Conservation (phyloP, 2,329 filamentous ascomycete genomes). For the Ramularia endophylla region DNA sequence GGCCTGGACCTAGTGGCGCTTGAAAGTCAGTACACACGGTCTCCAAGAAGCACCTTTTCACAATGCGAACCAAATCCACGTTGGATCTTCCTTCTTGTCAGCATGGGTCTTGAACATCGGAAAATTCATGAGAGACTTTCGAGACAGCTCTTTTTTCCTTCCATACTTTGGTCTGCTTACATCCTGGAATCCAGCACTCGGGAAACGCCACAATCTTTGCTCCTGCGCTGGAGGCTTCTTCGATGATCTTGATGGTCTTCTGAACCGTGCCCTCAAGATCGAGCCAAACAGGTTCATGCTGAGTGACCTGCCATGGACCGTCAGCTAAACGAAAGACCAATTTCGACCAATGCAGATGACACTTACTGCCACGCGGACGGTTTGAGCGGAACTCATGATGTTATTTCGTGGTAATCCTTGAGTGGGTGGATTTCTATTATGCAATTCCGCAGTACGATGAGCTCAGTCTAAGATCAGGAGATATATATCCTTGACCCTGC, state of each 20-base stretch:
- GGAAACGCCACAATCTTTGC: conserved; percentile 50
- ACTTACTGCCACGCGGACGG: conserved; percentile 19
- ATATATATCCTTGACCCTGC: no score
- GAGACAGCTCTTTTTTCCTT: no score
- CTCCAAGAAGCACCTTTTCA: no score
- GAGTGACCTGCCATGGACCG: conserved; percentile 45
- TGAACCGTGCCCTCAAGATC: conserved; percentile 49
- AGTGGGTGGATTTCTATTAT: no score
- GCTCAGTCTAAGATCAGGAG: no score
- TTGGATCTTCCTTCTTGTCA: conserved; percentile 37
- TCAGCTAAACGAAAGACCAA: not conserved
- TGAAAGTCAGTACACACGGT: no score
- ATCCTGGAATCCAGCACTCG: conserved; percentile 43
- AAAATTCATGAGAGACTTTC: no score
- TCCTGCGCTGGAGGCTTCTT: conserved; percentile 48
- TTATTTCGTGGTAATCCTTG: no score
- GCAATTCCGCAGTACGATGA: no score
- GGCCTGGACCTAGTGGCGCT: conserved; percentile 34
- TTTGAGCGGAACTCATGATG: conserved; percentile 12
- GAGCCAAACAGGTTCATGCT: conserved; percentile 57
- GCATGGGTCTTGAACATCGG: no score
- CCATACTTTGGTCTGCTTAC: not conserved
- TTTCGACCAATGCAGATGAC: not conserved
- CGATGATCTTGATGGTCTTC: conserved; percentile 54
- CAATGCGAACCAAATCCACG: conserved; percentile 38